Evolutionary conservation across 2,329 filamentous ascomycete species (phyloP), one percentile per base, ranked within the genome.

Genomic region (Tolypocladium ophioglossoides): DNA sequence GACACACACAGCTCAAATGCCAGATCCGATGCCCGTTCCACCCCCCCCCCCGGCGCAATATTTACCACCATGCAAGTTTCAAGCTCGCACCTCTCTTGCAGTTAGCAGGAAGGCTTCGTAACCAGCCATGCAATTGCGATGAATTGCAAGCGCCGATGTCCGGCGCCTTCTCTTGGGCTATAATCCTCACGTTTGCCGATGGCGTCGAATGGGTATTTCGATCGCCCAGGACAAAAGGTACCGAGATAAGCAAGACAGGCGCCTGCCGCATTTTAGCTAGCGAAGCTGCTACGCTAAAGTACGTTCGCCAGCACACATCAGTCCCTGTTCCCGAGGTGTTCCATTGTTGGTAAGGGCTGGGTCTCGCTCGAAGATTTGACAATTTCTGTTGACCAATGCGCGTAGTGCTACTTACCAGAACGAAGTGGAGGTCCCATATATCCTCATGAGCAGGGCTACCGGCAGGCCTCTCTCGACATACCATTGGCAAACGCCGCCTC

Each of bases 311-410:
- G 47, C 55, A 66, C 54, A 65, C 59, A 20, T 61, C 63, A 53
- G 63, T 69, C 57, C 64, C 67, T 20, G 61, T 66, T 52, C 65
- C 66, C 55, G 61, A 66, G 51, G 61, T 68, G 48, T 66, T 63
- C 52, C 44, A 55, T 51, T 58, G 57, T 52, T 54, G 59, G 59
- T 58, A 54, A 54, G 16, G 37, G 40, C 40, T 32, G 41, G 9
- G 32, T 11, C 32, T 11, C 11, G 32, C 10, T 34, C n/a, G n/a
- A n/a, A n/a, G n/a, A n/a, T n/a, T n/a, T n/a, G n/a, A n/a, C n/a
- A n/a, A n/a, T n/a, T n/a, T n/a, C n/a, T n/a, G n/a, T n/a, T n/a
- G n/a, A 11, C 10, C 32, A 34, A 8, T 34, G 4, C 9, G 35
- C 44, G 18, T 38, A 56, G 56, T 41, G 18, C 48, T 9, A 48